Evolutionary conservation across 371 early-diverging fungal species (phyloP), one percentile per base, ranked within the genome.

Genomic region (Vittaforma corneae): DNA sequence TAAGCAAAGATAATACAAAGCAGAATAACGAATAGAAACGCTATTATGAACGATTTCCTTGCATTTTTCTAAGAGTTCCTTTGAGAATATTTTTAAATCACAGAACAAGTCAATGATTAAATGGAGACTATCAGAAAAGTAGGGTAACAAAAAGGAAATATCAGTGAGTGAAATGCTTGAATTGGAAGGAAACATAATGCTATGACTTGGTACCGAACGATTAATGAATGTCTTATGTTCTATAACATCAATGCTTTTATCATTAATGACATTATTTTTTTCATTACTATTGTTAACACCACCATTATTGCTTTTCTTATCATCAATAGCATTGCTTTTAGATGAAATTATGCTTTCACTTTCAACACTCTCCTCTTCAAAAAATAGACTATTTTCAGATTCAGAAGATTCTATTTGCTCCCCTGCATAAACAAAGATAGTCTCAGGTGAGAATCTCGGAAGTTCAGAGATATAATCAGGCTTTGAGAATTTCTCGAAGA

Each of bases 1-100:
- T 11, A 42, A 5, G 11, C 53, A 58, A 6, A 58, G 59, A 48
- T 58, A 58, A 22, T 58, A 46, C 11, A 58, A 16, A 28, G 59
- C 4, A 46, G 47, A 5, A 58, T 28, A 58, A 5, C 26, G 11
- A 32, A 58, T 16, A 18, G 26, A 48, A 42, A 34, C 44, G 18
- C 18, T 40, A 20, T 20, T 20, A n/a, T 40, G 6, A 48, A 6
- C 20, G 34, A 6, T 29, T 48, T 48, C n/a, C n/a, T n/a, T 20
- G 11, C 38, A 18, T 9, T 40, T 33, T 6, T 6, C 6, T 18
- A 55, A 9, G 42, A 55, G 34, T 20, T 55, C 35, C 6, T 33
- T 55, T 33, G 6, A 9, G 45, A 11, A 9, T n/a, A 40, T 9
- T 6, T 35, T 55, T 6, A 18, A 35, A 6, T 26, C 22, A 20